A percentile compares a stretch with the other conserved stretches of the same genome.
These are phyloP conservation scores for Hanseniaspora osmophila DNA, from an alignment of 805 yeast genomes.

Conservation along the genomic window DNA sequence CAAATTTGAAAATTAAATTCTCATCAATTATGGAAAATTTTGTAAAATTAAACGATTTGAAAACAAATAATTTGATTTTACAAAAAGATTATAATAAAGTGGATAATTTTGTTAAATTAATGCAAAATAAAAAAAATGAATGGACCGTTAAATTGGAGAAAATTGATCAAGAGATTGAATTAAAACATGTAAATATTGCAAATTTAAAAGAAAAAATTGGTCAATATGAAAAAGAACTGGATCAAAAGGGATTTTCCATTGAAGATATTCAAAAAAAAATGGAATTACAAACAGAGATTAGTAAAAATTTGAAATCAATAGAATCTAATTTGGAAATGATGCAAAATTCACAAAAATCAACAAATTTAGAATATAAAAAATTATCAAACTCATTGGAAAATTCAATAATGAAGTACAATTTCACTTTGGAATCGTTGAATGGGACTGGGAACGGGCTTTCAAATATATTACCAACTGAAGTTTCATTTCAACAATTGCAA, in stretches of 20 bases:
- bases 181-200: conserved; percentile 29
- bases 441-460: too few species aligned
- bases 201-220: conserved; percentile 29
- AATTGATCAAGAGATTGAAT: conserved; percentile 38
- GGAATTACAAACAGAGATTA: conserved; percentile 44
- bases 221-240: conserved; percentile 30
- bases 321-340: conserved; percentile 32
- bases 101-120: conserved; percentile 52
- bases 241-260: conserved; percentile 44
- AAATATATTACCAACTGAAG: too few species aligned
- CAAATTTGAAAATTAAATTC: conserved; percentile 25
- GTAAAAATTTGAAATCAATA: conserved; percentile 37
- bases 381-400: conserved; percentile 38
- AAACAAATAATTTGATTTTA: conserved; percentile 42
- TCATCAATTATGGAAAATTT: conserved; percentile 31
- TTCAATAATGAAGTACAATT: conserved; percentile 43
- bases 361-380: conserved; percentile 35
- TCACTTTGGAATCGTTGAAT: conserved; percentile 28
- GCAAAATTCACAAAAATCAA: conserved; percentile 31
- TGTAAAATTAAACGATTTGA: conserved; percentile 34
- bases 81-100: conserved; percentile 63
- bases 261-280: conserved; percentile 50
- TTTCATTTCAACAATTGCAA: too few species aligned
- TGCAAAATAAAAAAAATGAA: conserved; percentile 47
- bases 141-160: conserved; percentile 51